These are phyloP conservation scores for Kodamaea laetipori DNA, from an alignment of 805 yeast species.

Conservation along the genomic window DNA sequence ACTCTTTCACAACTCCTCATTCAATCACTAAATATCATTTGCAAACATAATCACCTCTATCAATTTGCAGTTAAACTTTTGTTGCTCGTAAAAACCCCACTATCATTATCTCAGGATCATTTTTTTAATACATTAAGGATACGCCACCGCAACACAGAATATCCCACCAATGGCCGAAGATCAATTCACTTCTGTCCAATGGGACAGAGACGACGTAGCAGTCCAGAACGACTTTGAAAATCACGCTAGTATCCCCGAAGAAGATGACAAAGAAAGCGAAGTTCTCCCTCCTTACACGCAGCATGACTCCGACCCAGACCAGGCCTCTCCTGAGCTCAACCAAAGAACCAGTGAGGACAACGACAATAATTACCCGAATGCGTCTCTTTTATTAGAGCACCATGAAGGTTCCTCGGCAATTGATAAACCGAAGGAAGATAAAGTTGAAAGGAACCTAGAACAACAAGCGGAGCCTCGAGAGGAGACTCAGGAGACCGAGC, in stretches of 20 bases:
- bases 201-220: conserved; percentile 50
- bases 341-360: conserved; percentile 4
- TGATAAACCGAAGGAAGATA: not conserved
- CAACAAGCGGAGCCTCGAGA: not conserved
- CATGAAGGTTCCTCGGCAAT: conserved; percentile 3
- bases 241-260: conserved; percentile 8
- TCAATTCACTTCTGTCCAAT: conserved; percentile 58
- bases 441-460: not conserved
- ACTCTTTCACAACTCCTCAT: no score
- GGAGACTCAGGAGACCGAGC: not conserved
- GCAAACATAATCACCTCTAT: no score
- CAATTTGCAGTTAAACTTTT: no score
- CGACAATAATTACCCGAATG: conserved; percentile 10
- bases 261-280: conserved; percentile 4
- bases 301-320: not conserved
- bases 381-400: conserved; percentile 1
- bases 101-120: not conserved
- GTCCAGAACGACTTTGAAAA: not conserved
- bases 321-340: not conserved
- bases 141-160: not conserved
- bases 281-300: not conserved
- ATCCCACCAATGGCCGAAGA: conserved; percentile 37
- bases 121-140: conserved; percentile 2
- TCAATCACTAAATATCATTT: no score
- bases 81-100: not conserved